Conservation (phyloP, 2,329 filamentous ascomycete species). For the Ilyonectria destructans region DNA sequence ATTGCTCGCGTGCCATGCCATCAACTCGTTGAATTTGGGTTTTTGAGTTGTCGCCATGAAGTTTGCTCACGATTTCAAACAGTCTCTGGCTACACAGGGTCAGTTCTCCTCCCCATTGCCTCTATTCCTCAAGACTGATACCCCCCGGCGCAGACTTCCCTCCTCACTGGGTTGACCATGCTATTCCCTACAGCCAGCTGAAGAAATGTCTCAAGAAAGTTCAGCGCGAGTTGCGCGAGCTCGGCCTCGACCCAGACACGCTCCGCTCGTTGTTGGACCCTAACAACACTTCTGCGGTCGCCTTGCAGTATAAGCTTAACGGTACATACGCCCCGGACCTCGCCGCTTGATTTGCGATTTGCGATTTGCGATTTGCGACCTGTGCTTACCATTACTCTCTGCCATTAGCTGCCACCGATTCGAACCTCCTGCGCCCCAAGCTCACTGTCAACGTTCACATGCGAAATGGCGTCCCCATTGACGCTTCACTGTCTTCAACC, state of each 20-base stretch:
- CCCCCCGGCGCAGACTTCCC: slow-evolving; percentile 73
- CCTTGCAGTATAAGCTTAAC: slow-evolving; percentile 71
- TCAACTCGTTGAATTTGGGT: slow-evolving; percentile 14
- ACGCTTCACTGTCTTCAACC: slow-evolving; percentile 77
- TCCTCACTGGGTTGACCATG: slow-evolving; percentile 78
- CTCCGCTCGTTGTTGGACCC: slow-evolving; percentile 75
- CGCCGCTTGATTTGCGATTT: background rate
- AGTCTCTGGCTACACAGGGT: slow-evolving; percentile 77
- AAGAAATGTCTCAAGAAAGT: slow-evolving; percentile 93
- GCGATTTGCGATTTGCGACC: background rate
- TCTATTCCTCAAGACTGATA: slow-evolving; percentile 5
- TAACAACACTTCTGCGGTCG: slow-evolving; percentile 62
- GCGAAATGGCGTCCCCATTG: slow-evolving; percentile 76
- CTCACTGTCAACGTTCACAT: slow-evolving; percentile 80
- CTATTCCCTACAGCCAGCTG: slow-evolving; percentile 87
- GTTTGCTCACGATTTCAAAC: slow-evolving; percentile 85
- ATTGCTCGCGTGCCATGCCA: slow-evolving; percentile 43
- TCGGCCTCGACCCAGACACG: slow-evolving; percentile 82
- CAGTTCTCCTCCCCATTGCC: slow-evolving; percentile 19
- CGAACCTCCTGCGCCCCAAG: slow-evolving; percentile 74
- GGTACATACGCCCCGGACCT: slow-evolving; percentile 52
- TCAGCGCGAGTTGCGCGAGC: slow-evolving; percentile 76
- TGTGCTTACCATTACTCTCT: slow-evolving; percentile 10
- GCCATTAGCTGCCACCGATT: slow-evolving; percentile 55
- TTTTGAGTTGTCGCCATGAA: slow-evolving; percentile 75